Percentiles rank a stretch among this genome's conserved stretches.
These are phyloP conservation scores for Suillus lakei DNA, from an alignment of 768 basidiomycete genomes.

Conservation along the genomic window DNA sequence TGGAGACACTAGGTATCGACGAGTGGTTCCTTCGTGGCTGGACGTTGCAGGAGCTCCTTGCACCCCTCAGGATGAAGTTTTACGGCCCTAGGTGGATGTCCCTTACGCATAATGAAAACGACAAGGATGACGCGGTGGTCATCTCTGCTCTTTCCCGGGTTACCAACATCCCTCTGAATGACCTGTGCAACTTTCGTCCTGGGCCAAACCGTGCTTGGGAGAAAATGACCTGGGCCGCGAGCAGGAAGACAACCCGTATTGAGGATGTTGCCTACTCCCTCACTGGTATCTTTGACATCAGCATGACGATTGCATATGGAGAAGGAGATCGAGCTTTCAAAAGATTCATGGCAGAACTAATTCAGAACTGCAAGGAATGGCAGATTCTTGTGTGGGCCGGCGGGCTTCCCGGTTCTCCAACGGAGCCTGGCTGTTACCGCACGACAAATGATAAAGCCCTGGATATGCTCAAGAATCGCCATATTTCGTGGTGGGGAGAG, in stretches of 20 bases:
- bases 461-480: constrained; percentile 6
- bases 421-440: not conserved
- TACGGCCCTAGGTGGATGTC: constrained; percentile 16
- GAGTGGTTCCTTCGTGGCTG: constrained; percentile 22
- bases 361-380: constrained; percentile 15
- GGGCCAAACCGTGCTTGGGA: constrained; percentile 12
- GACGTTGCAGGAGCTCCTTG: constrained; percentile 19
- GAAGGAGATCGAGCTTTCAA: constrained; percentile 21
- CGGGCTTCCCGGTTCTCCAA: constrained; percentile 1
- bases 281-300: constrained; percentile 19
- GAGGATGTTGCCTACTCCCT: constrained; percentile 24
- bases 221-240: constrained; percentile 19
- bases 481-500: constrained; percentile 8
- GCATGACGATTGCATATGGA: constrained; percentile 20
- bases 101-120: constrained; percentile 3
- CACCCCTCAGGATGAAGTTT: constrained; percentile 18
- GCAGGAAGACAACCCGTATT: constrained; percentile 18
- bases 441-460: not conserved
- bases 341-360: constrained; percentile 15
- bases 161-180: constrained; percentile 11
- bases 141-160: constrained; percentile 1
- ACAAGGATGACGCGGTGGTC: constrained; percentile 9
- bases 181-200: constrained; percentile 8
- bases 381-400: constrained; percentile 12
- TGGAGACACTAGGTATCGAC: constrained; percentile 2